Percentiles rank a stretch among this genome's conserved stretches.
Evolutionary conservation across 768 basidiomycete species (phyloP).

Genomic region (Myochromella boudieri): DNA sequence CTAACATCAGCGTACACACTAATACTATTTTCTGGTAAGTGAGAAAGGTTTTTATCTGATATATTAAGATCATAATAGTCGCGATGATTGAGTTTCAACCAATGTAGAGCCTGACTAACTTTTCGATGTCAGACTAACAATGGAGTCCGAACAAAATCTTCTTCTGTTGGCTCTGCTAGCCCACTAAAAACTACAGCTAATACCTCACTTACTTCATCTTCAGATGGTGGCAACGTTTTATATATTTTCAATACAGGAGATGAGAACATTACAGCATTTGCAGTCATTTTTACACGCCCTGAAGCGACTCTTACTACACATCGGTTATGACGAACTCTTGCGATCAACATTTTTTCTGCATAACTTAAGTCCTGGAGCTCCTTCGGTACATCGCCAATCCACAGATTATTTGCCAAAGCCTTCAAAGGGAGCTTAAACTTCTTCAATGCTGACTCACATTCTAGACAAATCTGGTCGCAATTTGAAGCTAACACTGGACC

Average conservation of each 20-base stretch:
- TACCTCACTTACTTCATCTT: background rate
- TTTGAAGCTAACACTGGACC: too few relatives aligned
- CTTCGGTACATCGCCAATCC: too few relatives aligned
- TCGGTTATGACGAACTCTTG: too few relatives aligned
- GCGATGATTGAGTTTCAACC: background rate
- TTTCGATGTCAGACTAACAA: background rate
- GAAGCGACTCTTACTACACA: too few relatives aligned
- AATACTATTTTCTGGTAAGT: background rate
- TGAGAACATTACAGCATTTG: background rate
- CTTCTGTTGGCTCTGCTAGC: background rate
- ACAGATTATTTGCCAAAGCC: too few relatives aligned
- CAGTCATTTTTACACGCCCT: background rate
- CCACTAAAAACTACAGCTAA: background rate
- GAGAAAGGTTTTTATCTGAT: background rate
- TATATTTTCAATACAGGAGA: background rate
- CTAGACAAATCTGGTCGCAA: too few relatives aligned
- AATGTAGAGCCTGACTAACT: background rate
- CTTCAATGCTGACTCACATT: too few relatives aligned
- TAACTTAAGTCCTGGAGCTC: too few relatives aligned
- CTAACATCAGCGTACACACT: background rate
- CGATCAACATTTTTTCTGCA: too few relatives aligned
- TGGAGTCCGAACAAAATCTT: background rate
- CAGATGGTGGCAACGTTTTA: background rate
- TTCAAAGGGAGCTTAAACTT: too few relatives aligned
- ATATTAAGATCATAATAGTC: background rate